A percentile compares a stretch with the other conserved stretches of the same genome.
phyloP scores from a whole-genome alignment of 441 rosid genomes.

The Cnidoscolus chayamansa region DNA sequence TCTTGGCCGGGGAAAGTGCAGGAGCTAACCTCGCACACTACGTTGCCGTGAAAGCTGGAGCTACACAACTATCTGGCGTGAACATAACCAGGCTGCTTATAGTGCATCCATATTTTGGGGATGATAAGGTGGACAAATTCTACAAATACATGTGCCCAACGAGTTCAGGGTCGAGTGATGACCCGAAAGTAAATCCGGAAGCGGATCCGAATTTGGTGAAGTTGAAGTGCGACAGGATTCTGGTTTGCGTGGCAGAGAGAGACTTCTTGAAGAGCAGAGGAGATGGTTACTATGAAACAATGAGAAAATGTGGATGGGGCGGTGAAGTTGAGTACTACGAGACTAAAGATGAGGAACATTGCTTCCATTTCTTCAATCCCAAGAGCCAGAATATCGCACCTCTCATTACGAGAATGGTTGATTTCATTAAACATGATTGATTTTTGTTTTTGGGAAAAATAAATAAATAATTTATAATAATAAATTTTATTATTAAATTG shows the following conservation, averaged over 20 bases:
- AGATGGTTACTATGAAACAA: constrained; percentile 21
- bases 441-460: no score
- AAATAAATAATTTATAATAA: no score
- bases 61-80: constrained; percentile 14
- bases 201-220: constrained; percentile 33
- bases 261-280: constrained; percentile 35
- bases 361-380: constrained; percentile 34
- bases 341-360: constrained; percentile 37
- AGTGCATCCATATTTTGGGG: constrained; percentile 41
- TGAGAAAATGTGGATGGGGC: constrained; percentile 31
- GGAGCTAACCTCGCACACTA: constrained; percentile 42
- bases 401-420: constrained; percentile 31
- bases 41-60: constrained; percentile 35
- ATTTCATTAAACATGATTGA: constrained; percentile 30
- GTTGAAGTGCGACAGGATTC: constrained; percentile 25
- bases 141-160: constrained; percentile 32
- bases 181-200: constrained; percentile 38
- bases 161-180: constrained; percentile 31
- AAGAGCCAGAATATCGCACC: constrained; percentile 22
- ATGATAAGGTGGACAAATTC: constrained; percentile 23
- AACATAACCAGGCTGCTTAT: constrained; percentile 25
- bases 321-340: constrained; percentile 32
- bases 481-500: no score
- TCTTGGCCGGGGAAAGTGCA: constrained; percentile 39
- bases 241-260: constrained; percentile 41